Conservation (phyloP, 2,329 filamentous ascomycete species). For the Geosmithia flava region DNA sequence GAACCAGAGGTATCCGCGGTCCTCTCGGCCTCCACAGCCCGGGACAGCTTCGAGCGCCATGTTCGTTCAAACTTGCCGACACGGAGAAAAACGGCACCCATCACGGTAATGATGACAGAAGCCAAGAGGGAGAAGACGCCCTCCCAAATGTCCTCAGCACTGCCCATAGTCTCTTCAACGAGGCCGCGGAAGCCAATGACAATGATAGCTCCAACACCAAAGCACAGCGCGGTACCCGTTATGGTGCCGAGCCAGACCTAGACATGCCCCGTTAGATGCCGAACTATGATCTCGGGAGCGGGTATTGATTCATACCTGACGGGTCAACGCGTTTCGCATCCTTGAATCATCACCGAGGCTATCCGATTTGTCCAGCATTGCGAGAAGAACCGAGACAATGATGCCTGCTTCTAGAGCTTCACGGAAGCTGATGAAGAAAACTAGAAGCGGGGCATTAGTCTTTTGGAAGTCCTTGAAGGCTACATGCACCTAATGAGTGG, state of each 20-base stretch:
- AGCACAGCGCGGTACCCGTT: slow-evolving; percentile 49
- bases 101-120: slow-evolving; percentile 65
- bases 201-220: slow-evolving; percentile 52
- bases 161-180: slow-evolving; percentile 53
- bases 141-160: slow-evolving; percentile 68
- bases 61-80: slow-evolving; percentile 76
- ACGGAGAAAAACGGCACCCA: slow-evolving; percentile 70
- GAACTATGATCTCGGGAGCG: too few species aligned
- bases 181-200: slow-evolving; percentile 62
- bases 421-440: slow-evolving; percentile 86
- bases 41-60: slow-evolving; percentile 73
- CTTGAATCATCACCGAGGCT: slow-evolving; percentile 43
- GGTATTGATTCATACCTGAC: slow-evolving; percentile 34
- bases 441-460: slow-evolving; percentile 63
- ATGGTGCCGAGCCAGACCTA: slow-evolving; percentile 52
- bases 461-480: slow-evolving; percentile 30
- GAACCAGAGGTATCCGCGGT: slow-evolving; percentile 27
- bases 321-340: slow-evolving; percentile 47
- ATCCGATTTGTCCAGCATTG: slow-evolving; percentile 66
- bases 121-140: slow-evolving; percentile 67
- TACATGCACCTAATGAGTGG: background rate
- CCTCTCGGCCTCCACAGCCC: slow-evolving; percentile 45
- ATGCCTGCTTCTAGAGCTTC: slow-evolving; percentile 75
- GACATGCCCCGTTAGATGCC: slow-evolving; percentile 6
- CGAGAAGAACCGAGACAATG: slow-evolving; percentile 75